Evolutionary conservation across 495 filamentous ascomycete species (phyloP).

Genomic region (Evernia prunastri): DNA sequence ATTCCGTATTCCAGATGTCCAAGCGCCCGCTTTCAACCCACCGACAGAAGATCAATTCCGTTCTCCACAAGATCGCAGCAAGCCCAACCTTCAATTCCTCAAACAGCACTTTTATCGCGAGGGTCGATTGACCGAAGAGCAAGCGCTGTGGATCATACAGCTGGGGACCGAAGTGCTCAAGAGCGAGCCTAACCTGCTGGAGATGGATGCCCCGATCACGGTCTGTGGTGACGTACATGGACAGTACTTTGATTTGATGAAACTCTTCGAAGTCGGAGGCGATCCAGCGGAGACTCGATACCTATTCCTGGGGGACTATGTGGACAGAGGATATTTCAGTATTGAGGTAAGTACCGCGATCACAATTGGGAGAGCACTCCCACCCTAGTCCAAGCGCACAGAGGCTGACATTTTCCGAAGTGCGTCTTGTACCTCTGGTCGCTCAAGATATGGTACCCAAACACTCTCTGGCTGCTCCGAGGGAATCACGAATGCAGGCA

Average conservation of each 20-base stretch:
- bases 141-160: constrained; percentile 91
- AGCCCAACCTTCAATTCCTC: constrained; percentile 87
- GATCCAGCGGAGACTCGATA: constrained; percentile 95
- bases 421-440: constrained; percentile 97
- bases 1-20: constrained; percentile 60
- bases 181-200: constrained; percentile 86
- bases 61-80: constrained; percentile 72
- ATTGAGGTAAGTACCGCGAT: constrained; percentile 61
- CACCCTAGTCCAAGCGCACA: background rate
- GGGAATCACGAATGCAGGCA: constrained; percentile 99
- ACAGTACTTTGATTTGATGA: constrained; percentile 99
- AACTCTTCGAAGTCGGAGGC: constrained; percentile 96
- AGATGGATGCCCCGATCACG: constrained; percentile 99
- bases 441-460: constrained; percentile 98
- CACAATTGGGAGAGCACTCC: background rate
- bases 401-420: constrained; percentile 34
- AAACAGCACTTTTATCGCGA: constrained; percentile 98
- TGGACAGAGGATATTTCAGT: constrained; percentile 96
- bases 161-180: constrained; percentile 76
- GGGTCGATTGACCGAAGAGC: constrained; percentile 91
- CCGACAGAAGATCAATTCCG: constrained; percentile 77
- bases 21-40: constrained; percentile 88
- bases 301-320: constrained; percentile 95
- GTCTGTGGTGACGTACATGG: constrained; percentile 98
- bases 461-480: constrained; percentile 91